Evolutionary conservation across 805 yeast species (phyloP), one percentile per base, ranked within the genome.

Genomic region (Saturnispora sekii): DNA sequence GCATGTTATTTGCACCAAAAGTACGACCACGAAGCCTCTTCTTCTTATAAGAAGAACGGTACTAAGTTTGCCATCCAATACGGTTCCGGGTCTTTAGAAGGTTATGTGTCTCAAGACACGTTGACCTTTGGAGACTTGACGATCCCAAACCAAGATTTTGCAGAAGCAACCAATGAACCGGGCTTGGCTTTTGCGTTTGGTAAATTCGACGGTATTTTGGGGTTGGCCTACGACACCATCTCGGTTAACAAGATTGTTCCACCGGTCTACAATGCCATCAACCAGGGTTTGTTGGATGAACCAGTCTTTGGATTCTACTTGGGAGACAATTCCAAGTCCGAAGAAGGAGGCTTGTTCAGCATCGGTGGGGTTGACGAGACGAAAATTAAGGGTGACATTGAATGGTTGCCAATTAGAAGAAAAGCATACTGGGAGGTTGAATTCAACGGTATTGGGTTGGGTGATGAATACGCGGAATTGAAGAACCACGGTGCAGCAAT

Each of bases 401-500:
- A 90, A 43, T 88, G 95, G 88, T 76, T 93, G 67, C 98, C 98
- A 48, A 94, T 93, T 51, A 87, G 98, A 74, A 86, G 98, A 76
- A 88, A 89, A 80, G 98, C 97, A 31, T 93, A 93, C 77, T 93
- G 98, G 98, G 98, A 93, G 74, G 98, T 93, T 49, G 77, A 82
- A 56, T 83, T 93, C 55, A 87, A 87, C 56, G 89, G 95, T 56
- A 73, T 93, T 63, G 85, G 89, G 37, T 74, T 93, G 51, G 98
- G 98, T 59, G 84, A 84, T 54, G 95, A 93, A 69, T 84, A 76
- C 60, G 96, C 97, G 41, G 77, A 73, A 56, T 77, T 93, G 59
- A 76, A 74, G 54, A 70, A 70, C 59, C 81, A 88, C 50, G 98
- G 98, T 64, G 98, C 97, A 58, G 96, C 96, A 50, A 88, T 93